A percentile compares a stretch with the other conserved stretches of the same genome.
These are phyloP conservation scores for Poa annua DNA, from an alignment of 176 grass and related monocot species.

Conservation along the genomic window DNA sequence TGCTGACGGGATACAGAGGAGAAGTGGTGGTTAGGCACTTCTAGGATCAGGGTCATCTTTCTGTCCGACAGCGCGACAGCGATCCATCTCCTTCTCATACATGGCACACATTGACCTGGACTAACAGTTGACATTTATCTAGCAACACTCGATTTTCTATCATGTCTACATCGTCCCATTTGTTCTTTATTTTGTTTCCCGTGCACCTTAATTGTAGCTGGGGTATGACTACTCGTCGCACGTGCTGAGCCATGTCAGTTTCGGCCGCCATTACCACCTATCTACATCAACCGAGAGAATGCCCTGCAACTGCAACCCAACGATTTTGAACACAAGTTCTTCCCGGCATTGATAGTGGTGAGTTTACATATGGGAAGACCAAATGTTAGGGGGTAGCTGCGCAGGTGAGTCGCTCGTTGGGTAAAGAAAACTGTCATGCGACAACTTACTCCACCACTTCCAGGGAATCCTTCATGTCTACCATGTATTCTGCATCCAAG, in stretches of 20 bases:
- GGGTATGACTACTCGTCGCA: background rate
- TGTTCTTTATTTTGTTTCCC: slow-evolving; percentile 15
- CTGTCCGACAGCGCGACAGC: slow-evolving; percentile 8
- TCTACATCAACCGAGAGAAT: background rate
- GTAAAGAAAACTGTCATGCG: background rate
- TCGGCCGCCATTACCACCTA: background rate
- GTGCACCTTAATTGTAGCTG: background rate
- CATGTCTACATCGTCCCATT: background rate
- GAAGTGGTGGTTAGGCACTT: background rate
- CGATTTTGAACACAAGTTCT: background rate
- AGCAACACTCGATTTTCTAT: background rate
- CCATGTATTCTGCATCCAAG: too few relatives aligned
- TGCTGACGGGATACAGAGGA: background rate
- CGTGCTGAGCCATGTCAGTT: background rate
- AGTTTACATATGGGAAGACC: background rate
- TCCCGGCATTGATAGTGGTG: background rate
- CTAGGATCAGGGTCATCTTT: background rate
- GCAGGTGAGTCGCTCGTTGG: background rate
- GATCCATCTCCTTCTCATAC: background rate
- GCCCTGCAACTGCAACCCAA: background rate
- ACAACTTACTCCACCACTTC: slow-evolving; percentile 66
- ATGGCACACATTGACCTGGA: background rate
- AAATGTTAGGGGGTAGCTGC: background rate
- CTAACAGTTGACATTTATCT: slow-evolving; percentile 36
- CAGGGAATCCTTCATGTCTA: slow-evolving; percentile 52